These are phyloP conservation scores for Colletotrichum sp. DNA, from an alignment of 2,329 filamentous ascomycete species.

Conservation along the genomic window DNA sequence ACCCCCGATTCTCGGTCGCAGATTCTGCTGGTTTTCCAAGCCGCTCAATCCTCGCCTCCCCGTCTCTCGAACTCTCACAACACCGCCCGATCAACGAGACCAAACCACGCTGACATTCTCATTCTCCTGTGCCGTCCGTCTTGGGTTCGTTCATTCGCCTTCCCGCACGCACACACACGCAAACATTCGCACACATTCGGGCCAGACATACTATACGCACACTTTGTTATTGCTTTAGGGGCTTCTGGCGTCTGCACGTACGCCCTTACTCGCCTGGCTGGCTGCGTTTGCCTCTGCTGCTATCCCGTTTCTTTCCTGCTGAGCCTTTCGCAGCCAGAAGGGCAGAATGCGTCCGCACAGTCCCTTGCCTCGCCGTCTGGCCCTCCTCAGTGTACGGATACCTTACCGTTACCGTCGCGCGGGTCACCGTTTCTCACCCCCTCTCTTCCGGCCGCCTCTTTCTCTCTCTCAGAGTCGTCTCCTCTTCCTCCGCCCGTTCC, in stretches of 20 bases:
- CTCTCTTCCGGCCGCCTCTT: background rate
- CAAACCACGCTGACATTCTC: background rate
- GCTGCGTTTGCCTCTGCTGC: background rate
- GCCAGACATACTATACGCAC: background rate
- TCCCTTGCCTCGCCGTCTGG: background rate
- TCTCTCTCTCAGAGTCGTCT: background rate
- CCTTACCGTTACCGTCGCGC: background rate
- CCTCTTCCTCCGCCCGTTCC: background rate
- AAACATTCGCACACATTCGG: background rate
- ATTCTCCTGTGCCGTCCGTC: background rate
- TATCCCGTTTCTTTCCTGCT: background rate
- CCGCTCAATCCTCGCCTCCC: background rate
- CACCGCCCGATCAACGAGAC: background rate
- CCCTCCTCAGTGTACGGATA: background rate
- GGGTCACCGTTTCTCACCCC: background rate
- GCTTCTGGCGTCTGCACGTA: background rate
- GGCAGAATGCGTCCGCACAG: background rate
- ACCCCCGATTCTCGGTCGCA: slow-evolving; percentile 1
- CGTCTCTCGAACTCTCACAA: background rate
- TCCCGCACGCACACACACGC: background rate
- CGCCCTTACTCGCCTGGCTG: background rate
- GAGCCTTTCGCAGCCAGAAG: background rate
- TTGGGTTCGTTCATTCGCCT: background rate
- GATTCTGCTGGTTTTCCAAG: background rate
- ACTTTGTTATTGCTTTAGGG: background rate